Base-by-base conservation (phyloP, 2,329 filamentous ascomycete genomes). In the Westerdykella ornata region DNA sequence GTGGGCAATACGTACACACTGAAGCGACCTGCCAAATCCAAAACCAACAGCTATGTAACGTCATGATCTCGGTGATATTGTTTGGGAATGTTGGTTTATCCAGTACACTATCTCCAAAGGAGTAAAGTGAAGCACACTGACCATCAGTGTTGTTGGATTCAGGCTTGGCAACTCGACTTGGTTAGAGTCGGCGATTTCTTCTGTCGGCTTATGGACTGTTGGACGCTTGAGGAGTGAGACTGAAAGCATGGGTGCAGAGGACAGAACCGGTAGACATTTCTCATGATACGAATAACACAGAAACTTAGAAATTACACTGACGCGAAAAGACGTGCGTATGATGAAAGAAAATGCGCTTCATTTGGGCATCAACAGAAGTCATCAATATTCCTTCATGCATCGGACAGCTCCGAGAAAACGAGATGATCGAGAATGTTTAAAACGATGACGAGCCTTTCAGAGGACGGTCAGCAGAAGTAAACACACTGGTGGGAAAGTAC, bases 401-500 rank as follows among this genome's bases (percentile, higher is more conserved):
- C 64, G 40, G 56, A 56, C 8, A 8, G 8, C 12, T 26, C 8
- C 22, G 22, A 8, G 8, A 9, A 9, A 26, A 26, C n/a, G n/a
- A n/a, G n/a, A 26, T 26, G 8, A 26, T 11, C 22, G 22, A 26
- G 4, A 26, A 26, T 26, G 38, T 36, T n/a, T 45, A 39, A 60
- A 64, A 34, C 79, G 80, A 17, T 81, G 77, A 4, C 82, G 71
- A 2, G 81, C 81, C 54, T 81, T 82, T 61, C 81, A 77, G 83
- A 66, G 57, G 82, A 83, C 20, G 70, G 60, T 26, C 36, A 32
- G 22, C 28, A 37, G 36, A 41, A 37, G 72, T 52, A 42, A 64
- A 61, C 20, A 67, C 65, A 18, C 56, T 14, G 16, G 8, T n/a
- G 14, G 16, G n/a, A 13, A 65, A 42, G 61, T 66, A 70, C 69